These are phyloP conservation scores for Sphagnum fallax DNA, from an alignment of 228 moss, liverwort and hornwort species.

Conservation along the genomic window DNA sequence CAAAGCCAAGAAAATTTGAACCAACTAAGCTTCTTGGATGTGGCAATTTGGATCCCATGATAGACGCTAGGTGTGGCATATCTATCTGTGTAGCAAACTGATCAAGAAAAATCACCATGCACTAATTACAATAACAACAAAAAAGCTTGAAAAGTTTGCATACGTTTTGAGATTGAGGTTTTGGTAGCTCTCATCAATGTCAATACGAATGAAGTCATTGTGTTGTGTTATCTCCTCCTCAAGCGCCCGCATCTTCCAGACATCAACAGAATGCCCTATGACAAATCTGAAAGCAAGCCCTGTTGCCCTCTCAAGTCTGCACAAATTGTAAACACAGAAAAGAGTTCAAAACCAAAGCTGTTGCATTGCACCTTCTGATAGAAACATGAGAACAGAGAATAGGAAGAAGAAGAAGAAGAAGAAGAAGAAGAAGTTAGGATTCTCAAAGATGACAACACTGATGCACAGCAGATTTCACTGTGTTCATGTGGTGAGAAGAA, in stretches of 20 bases:
- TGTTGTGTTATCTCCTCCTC: slow-evolving; percentile 50
- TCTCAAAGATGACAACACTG: background rate
- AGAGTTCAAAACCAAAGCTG: background rate
- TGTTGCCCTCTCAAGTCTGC: slow-evolving; percentile 67
- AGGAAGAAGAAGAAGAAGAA: background rate
- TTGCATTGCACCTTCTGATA: background rate
- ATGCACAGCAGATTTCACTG: background rate
- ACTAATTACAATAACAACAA: no score
- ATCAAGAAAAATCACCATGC: no score
- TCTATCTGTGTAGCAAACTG: no score
- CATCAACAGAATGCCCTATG: slow-evolving; percentile 70
- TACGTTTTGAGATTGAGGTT: slow-evolving; percentile 79
- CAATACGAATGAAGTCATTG: slow-evolving; percentile 80
- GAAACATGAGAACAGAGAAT: background rate
- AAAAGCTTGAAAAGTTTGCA: background rate
- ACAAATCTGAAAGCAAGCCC: slow-evolving; percentile 82
- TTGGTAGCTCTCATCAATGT: slow-evolving; percentile 73
- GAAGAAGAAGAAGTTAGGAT: background rate
- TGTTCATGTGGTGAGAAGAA: background rate
- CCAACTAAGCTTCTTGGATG: no score
- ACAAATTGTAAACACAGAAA: slow-evolving; percentile 1
- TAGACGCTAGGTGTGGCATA: no score
- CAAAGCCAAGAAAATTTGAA: background rate
- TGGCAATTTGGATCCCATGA: no score
- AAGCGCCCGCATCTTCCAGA: slow-evolving; percentile 46